phyloP scores from a whole-genome alignment of 306 rosid genomes.

The Quercus agrifolia region DNA sequence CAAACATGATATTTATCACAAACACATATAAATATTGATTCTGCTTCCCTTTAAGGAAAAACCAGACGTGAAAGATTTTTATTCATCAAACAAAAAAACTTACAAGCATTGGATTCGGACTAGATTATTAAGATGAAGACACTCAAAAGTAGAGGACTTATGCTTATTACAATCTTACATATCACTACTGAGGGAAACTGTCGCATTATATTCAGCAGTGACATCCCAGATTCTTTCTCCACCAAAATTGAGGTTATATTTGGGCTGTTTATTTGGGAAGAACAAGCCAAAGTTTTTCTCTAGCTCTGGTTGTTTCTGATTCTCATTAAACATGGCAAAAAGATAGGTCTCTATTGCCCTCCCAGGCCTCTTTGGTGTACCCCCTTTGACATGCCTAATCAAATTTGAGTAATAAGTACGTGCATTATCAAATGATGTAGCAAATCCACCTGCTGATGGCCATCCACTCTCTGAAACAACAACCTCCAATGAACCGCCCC shows the following conservation, averaged over 20 bases:
- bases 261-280: constrained; percentile 27
- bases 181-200: constrained; percentile 13
- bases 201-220: constrained; percentile 5
- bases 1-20: no score
- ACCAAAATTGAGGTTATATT: constrained; percentile 25
- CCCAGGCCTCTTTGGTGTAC: constrained; percentile 61
- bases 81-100: background rate
- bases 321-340: constrained; percentile 43
- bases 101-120: background rate
- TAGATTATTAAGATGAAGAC: background rate
- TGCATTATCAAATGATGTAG: constrained; percentile 43
- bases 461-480: constrained; percentile 73
- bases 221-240: constrained; percentile 17
- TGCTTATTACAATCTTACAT: constrained; percentile 7
- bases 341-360: constrained; percentile 33
- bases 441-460: constrained; percentile 60
- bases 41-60: background rate
- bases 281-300: constrained; percentile 40
- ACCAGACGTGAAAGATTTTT: background rate
- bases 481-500: constrained; percentile 47
- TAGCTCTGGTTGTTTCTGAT: constrained; percentile 19
- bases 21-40: no score
- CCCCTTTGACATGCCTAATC: constrained; percentile 46
- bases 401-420: constrained; percentile 40
- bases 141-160: background rate